phyloP scores from a whole-genome alignment of 2,329 filamentous ascomycete genomes.

The Fusarium sp. region DNA sequence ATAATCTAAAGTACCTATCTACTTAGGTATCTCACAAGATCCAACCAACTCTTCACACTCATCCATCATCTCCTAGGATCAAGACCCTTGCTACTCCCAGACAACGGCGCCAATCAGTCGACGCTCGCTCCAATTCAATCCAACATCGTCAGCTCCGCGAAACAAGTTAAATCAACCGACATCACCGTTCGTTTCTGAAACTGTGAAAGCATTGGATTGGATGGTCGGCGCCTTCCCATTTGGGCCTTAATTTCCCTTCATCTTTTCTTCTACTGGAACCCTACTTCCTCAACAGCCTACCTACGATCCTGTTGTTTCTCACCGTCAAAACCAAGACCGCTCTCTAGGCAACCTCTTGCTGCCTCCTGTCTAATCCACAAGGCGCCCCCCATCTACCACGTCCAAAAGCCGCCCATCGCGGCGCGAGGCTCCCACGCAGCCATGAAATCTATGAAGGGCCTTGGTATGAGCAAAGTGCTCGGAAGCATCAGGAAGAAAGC shows the following conservation, averaged over 20 bases:
- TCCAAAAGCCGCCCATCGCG: conserved; percentile 34
- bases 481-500: conserved; percentile 65
- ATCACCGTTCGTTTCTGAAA: conserved; percentile 35
- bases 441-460: conserved; percentile 63
- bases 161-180: conserved; percentile 33
- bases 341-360: not conserved
- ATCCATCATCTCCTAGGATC: conserved; percentile 24
- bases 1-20: not conserved
- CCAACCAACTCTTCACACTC: not conserved
- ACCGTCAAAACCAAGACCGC: not conserved
- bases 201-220: conserved; percentile 28
- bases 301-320: conserved; percentile 1
- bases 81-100: conserved; percentile 41
- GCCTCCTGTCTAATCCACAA: conserved; percentile 28
- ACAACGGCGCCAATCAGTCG: conserved; percentile 45
- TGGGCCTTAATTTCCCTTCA: conserved; percentile 29
- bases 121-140: conserved; percentile 32
- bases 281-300: conserved; percentile 2
- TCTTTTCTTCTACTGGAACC: conserved; percentile 3
- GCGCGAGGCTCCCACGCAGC: conserved; percentile 41
- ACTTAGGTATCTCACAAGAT: not conserved
- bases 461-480: conserved; percentile 68
- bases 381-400: conserved; percentile 3
- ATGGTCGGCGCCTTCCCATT: conserved; percentile 31
- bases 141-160: conserved; percentile 32